A percentile compares a stretch with the other conserved stretches of the same genome.
These are phyloP conservation scores for Capronia epimyces DNA, from an alignment of 2,329 filamentous ascomycete species.

Conservation along the genomic window DNA sequence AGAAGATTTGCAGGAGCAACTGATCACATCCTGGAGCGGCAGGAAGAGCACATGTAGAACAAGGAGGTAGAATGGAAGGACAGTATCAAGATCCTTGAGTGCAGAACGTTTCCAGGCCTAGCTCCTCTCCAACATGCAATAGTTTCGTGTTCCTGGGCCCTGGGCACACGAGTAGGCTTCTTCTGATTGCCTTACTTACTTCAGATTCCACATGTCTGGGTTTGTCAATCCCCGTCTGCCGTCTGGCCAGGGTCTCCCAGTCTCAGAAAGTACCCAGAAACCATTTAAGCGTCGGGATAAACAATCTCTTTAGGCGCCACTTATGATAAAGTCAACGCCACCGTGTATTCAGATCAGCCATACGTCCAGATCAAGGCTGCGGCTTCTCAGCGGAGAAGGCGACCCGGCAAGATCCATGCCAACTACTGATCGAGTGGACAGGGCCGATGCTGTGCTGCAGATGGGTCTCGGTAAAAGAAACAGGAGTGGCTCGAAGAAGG, in stretches of 20 bases:
- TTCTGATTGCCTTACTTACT: not conserved
- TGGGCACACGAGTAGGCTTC: not conserved
- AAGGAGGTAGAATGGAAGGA: slow-evolving; percentile 8
- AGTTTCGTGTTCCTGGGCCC: not conserved
- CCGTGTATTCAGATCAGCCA: not conserved
- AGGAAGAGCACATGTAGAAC: slow-evolving; percentile 5
- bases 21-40: slow-evolving; percentile 12
- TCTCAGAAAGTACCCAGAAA: not conserved
- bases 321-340: slow-evolving; percentile 5
- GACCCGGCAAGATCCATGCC: not conserved
- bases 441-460: not conserved
- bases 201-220: slow-evolving; percentile 2
- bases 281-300: slow-evolving; percentile 6
- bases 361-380: slow-evolving; percentile 2
- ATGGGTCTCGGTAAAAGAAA: slow-evolving; percentile 7
- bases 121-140: not conserved
- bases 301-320: slow-evolving; percentile 10
- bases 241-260: slow-evolving; percentile 6
- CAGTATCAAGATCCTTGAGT: not conserved
- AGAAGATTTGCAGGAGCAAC: slow-evolving; percentile 9
- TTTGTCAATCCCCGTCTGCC: not conserved
- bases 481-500: slow-evolving; percentile 2
- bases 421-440: slow-evolving; percentile 20
- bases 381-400: slow-evolving; percentile 1
- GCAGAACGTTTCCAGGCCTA: not conserved